Evolutionary conservation across 192 early-diverging fungal genomes (phyloP).

Genomic region (Allomyces macrogynus): DNA sequence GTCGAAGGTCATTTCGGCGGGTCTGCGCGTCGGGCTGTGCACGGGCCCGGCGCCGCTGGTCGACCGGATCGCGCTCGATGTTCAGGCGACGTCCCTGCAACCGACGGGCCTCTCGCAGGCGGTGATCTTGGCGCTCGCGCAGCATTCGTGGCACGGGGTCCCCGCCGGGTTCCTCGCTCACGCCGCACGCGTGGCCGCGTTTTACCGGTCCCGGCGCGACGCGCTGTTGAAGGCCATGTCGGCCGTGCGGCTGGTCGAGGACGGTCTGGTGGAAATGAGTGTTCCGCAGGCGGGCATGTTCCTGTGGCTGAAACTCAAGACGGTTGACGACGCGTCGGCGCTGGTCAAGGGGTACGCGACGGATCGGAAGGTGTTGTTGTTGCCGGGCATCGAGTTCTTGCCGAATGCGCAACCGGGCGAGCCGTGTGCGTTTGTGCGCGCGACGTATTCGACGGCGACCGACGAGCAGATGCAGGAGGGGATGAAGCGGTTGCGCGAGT

Average conservation of each 20-base stretch:
- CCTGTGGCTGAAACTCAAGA: constrained; percentile 52
- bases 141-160: constrained; percentile 42
- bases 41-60: constrained; percentile 46
- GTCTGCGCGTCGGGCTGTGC: constrained; percentile 65
- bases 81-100: constrained; percentile 62
- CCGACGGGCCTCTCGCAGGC: constrained; percentile 64
- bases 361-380: constrained; percentile 44
- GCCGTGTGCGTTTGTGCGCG: constrained; percentile 29
- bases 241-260: constrained; percentile 24
- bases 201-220: constrained; percentile 53
- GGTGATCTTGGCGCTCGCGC: constrained; percentile 45
- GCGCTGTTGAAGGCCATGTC: constrained; percentile 39
- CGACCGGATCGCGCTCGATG: constrained; percentile 61
- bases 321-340: constrained; percentile 9
- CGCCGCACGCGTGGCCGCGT: constrained; percentile 37
- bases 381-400: constrained; percentile 29
- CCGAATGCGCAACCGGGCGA: constrained; percentile 8
- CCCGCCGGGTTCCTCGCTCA: constrained; percentile 59
- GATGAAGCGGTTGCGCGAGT: constrained; percentile 30
- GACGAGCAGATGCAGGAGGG: constrained; percentile 38
- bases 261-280: constrained; percentile 30
- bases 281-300: constrained; percentile 73
- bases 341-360: constrained; percentile 5
- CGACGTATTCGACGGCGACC: constrained; percentile 46
- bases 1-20: constrained; percentile 77